A percentile compares a stretch with the other conserved stretches of the same genome.
These are phyloP conservation scores for Nakataea oryzae DNA, from an alignment of 2,329 filamentous ascomycete genomes.

Conservation along the genomic window DNA sequence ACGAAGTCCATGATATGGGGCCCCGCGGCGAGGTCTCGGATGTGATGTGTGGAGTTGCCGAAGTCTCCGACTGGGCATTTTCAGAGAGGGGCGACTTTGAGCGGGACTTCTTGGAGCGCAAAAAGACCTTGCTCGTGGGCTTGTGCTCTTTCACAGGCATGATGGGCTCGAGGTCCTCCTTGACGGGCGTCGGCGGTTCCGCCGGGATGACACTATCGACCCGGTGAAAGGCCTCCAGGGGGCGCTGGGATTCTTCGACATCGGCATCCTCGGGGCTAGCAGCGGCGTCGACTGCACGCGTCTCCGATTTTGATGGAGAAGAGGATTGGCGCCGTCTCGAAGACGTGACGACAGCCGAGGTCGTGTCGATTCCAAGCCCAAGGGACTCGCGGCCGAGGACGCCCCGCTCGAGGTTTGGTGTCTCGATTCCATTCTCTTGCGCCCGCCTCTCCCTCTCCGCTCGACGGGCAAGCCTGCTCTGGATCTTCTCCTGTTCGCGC, in stretches of 20 bases:
- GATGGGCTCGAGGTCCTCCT: slow-evolving; percentile 9
- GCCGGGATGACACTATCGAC: slow-evolving; percentile 33
- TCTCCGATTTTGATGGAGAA: slow-evolving; percentile 18
- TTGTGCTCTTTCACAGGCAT: slow-evolving; percentile 17
- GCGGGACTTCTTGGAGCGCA: slow-evolving; percentile 34
- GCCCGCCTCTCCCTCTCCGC: slow-evolving; percentile 57
- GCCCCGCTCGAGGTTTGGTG: slow-evolving; percentile 49
- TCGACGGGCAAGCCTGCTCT: slow-evolving; percentile 52
- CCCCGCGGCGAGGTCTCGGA: slow-evolving; percentile 38
- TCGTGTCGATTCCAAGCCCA: slow-evolving; percentile 45
- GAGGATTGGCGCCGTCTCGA: slow-evolving; percentile 38
- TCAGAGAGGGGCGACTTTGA: slow-evolving; percentile 39
- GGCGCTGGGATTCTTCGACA: slow-evolving; percentile 9
- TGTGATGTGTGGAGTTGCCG: slow-evolving; percentile 38
- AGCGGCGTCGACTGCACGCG: slow-evolving; percentile 12
- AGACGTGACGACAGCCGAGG: slow-evolving; percentile 45
- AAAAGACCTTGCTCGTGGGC: slow-evolving; percentile 23
- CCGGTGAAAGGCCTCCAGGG: slow-evolving; percentile 30
- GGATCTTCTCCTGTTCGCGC: slow-evolving; percentile 56
- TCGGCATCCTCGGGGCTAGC: background rate
- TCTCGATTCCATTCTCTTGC: slow-evolving; percentile 41
- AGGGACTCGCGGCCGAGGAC: slow-evolving; percentile 47
- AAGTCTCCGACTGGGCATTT: slow-evolving; percentile 33
- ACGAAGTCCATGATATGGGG: slow-evolving; percentile 53
- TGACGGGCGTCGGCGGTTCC: slow-evolving; percentile 13